Evolutionary conservation across 192 early-diverging fungal genomes (phyloP), one percentile per base, ranked within the genome.

Genomic region (Neocallimastix lanati): DNA sequence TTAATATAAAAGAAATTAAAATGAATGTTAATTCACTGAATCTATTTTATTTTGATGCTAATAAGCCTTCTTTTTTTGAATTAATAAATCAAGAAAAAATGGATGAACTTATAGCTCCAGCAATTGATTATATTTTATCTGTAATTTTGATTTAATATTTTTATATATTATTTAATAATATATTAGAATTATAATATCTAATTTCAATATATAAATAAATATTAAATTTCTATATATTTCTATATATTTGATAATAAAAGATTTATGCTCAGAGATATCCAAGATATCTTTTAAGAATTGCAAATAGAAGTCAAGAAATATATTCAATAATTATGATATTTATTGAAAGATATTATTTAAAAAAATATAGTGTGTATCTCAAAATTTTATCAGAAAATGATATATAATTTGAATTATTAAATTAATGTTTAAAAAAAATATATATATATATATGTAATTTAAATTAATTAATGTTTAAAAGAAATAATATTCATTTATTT

Each of bases 181-280:
- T n/a, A n/a, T n/a, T n/a, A n/a, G n/a, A n/a, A n/a, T n/a, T n/a
- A n/a, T n/a, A n/a, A n/a, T n/a, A n/a, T n/a, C n/a, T n/a, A n/a
- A n/a, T n/a, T n/a, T n/a, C n/a, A n/a, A n/a, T n/a, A n/a, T n/a
- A n/a, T n/a, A n/a, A n/a, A n/a, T n/a, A n/a, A n/a, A n/a, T n/a
- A n/a, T n/a, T n/a, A n/a, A n/a, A n/a, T n/a, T n/a, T n/a, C n/a
- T n/a, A n/a, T n/a, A n/a, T n/a, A n/a, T n/a, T n/a, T n/a, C n/a
- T n/a, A n/a, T 76, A 27, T 80, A 30, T 78, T 58, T 35, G 9
- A 67, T 78, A 16, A 14, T 25, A 78, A n/a, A 80, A 89, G 92
- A 85, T 93, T 13, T 96, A 94, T 82, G 94, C 94, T 27, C 94
- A 95, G 86, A 83, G 96, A 80, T 93, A 96, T 80, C 96, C 96